A percentile compares a stretch with the other conserved stretches of the same genome.
Evolutionary conservation across 805 yeast genomes (phyloP).

Genomic region (Babjeviella inositovora): DNA sequence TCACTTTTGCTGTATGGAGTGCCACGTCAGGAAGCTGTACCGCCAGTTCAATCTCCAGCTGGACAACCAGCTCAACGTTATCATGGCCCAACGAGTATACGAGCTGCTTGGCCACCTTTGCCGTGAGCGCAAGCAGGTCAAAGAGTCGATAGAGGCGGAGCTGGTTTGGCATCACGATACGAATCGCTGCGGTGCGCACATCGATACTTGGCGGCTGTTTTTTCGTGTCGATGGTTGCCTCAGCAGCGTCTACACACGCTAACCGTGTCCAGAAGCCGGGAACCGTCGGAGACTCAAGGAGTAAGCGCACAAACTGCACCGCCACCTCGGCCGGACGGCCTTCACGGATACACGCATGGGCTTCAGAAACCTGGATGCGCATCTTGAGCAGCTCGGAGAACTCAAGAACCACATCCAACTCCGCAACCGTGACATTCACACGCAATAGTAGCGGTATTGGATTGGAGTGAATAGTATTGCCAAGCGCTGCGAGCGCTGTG

Average conservation of each 20-base stretch:
- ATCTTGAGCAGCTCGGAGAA: constrained; percentile 32
- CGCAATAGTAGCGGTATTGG: too few species aligned
- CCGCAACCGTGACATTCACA: too few species aligned
- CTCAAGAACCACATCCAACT: constrained; percentile 10
- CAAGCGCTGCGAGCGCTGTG: too few species aligned
- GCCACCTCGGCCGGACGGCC: constrained; percentile 5
- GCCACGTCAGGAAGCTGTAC: constrained; percentile 37
- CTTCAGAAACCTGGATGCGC: constrained; percentile 22
- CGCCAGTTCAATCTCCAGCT: constrained; percentile 22
- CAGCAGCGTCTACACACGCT: constrained; percentile 17
- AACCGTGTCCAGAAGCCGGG: constrained; percentile 32
- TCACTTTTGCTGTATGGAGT: constrained; percentile 35
- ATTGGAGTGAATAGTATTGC: too few species aligned
- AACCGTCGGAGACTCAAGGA: constrained; percentile 35
- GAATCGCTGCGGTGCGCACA: constrained; percentile 15
- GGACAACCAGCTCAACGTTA: constrained; percentile 15
- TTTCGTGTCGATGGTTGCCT: constrained; percentile 9
- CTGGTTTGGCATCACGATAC: constrained; percentile 52
- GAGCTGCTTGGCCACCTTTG: constrained; percentile 52
- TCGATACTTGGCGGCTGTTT: constrained; percentile 11
- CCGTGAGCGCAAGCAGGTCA: constrained; percentile 56
- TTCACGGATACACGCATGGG: constrained; percentile 6
- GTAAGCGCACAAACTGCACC: constrained; percentile 16
- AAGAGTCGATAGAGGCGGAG: constrained; percentile 66
- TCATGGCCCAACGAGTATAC: constrained; percentile 27